Conservation (phyloP, 2,329 filamentous ascomycete genomes). For the Colletotrichum chlorophyti region DNA sequence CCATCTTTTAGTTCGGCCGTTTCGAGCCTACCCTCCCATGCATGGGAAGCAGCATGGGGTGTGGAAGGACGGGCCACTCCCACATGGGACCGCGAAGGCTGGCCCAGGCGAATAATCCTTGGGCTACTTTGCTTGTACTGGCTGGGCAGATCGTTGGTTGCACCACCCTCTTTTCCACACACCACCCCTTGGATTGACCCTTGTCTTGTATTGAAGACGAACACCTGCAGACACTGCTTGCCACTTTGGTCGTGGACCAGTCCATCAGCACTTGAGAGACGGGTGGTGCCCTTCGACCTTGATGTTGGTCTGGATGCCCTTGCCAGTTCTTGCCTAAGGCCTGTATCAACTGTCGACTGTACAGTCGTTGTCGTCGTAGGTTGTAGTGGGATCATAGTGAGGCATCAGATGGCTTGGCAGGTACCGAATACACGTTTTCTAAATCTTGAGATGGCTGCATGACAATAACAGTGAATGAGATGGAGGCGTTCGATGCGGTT, state of each 20-base stretch:
- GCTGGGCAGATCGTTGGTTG: conserved; percentile 24
- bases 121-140: conserved; percentile 15
- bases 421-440: neutral
- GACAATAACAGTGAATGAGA: conserved; percentile 8
- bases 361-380: neutral
- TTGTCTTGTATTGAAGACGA: neutral
- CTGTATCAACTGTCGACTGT: neutral
- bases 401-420: conserved; percentile 10
- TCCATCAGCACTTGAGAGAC: conserved; percentile 6
- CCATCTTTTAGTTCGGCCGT: conserved; percentile 3
- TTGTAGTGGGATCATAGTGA: neutral
- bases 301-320: neutral
- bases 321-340: conserved; percentile 6
- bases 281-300: neutral
- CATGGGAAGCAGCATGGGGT: conserved; percentile 9
- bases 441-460: conserved; percentile 11
- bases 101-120: conserved; percentile 7
- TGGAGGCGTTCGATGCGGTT: neutral
- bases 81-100: conserved; percentile 24
- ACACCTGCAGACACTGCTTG: neutral
- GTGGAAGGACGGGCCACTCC: conserved; percentile 15
- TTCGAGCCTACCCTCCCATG: conserved; percentile 13
- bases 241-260: conserved; percentile 3
- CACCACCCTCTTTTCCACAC: conserved; percentile 10
- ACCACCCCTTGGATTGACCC: neutral